Evolutionary conservation across 1,284 basidiomycete species (phyloP), one percentile per base, ranked within the genome.

Genomic region (Naganishia albida): DNA sequence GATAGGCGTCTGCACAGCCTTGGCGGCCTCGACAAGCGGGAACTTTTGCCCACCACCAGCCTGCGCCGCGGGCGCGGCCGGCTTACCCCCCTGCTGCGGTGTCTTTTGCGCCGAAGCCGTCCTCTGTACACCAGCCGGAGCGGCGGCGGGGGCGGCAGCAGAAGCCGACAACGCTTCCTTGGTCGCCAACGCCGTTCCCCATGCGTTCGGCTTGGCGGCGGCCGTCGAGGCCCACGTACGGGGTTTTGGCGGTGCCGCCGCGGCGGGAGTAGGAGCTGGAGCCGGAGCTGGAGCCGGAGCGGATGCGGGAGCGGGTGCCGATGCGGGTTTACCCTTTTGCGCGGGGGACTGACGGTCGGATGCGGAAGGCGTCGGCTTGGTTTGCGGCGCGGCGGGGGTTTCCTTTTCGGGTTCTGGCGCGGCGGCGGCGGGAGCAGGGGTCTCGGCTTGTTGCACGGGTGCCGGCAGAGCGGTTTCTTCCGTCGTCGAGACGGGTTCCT

Each of bases 151-250:
- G 26, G 79, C 79, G 52, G 86, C 84, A 12, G 85, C 83, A 15
- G 72, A 26, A 26, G 72, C 71, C 40, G 84, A 80, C 72, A 54
- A 75, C 28, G 83, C 76, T n/a, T 69, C 57, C 60, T 70, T 68
- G 25, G 70, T 64, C 12, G 81, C 73, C 20, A 75, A 74, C 34
- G 82, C 79, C 34, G 83, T 83, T 8, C 86, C 77, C 85, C 86
- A 68, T 16, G 78, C 69, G 62, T 85, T 84, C 39, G 88, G 88
- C 62, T 86, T 84, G 1, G 86, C 88, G 25, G 88, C 78, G 62
- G 93, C 93, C 55, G 95, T 85, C 67, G 88, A 89, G 0, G 93
- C 93, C 93, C 93, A 96, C 0, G 88, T 89, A 77, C 91, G 90
- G 7, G 83, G 80, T 7, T 78, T 76, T 2, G 83, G 72, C 0